A percentile compares a stretch with the other conserved stretches of the same genome.
phyloP scores from a whole-genome alignment of 2,329 filamentous ascomycete species.

The Ophiocordyceps camponoti-saundersi region DNA sequence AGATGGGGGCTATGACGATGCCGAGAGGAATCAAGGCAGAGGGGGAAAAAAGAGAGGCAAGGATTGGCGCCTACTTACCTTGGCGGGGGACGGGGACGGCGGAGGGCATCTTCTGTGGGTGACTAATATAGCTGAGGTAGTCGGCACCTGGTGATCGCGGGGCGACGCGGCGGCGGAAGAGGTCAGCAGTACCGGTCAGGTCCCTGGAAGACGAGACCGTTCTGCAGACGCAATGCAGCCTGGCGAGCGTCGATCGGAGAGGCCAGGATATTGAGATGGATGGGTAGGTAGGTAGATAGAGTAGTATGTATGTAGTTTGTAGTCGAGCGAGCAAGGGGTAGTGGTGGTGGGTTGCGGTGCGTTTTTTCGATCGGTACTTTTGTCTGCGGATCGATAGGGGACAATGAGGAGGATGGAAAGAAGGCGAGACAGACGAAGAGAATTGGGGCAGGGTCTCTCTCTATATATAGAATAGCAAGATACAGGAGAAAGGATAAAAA shows the following conservation, averaged over 20 bases:
- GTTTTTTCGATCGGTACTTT: too few species aligned
- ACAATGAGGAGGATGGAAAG: not conserved
- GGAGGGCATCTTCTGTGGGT: constrained; percentile 6
- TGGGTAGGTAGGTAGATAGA: not conserved
- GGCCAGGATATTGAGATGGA: not conserved
- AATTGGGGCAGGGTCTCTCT: too few species aligned
- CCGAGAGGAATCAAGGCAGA: not conserved
- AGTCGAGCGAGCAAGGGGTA: too few species aligned
- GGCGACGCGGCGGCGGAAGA: not conserved
- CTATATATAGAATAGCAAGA: too few species aligned
- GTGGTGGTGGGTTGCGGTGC: too few species aligned
- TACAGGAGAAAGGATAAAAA: too few species aligned
- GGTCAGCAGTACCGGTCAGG: not conserved
- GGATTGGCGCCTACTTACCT: constrained; percentile 3
- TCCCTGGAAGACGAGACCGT: not conserved
- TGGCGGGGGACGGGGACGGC: constrained; percentile 6
- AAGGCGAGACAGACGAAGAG: not conserved
- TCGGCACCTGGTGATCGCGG: not conserved
- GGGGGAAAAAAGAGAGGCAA: not conserved
- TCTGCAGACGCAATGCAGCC: not conserved
- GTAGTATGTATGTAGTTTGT: too few species aligned
- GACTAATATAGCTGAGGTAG: not conserved
- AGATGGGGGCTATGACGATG: not conserved
- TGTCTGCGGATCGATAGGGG: too few species aligned
- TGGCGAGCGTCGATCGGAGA: not conserved